A percentile compares a stretch with the other conserved stretches of the same genome.
These are phyloP conservation scores for Xylariomycetidae sp. DNA, from an alignment of 2,329 filamentous ascomycete genomes.

Conservation along the genomic window DNA sequence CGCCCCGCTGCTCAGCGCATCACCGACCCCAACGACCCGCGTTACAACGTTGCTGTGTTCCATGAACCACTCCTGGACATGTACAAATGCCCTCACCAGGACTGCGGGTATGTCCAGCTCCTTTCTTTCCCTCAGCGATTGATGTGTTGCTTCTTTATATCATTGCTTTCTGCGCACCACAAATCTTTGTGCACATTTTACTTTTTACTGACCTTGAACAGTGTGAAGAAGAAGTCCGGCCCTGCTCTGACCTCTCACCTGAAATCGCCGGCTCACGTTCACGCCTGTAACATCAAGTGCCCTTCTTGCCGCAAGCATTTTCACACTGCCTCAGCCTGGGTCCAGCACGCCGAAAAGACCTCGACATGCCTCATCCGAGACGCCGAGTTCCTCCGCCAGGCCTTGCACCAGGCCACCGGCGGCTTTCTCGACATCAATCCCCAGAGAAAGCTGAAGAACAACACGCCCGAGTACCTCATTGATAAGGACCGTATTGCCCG, in stretches of 20 bases:
- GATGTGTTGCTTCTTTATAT: not conserved
- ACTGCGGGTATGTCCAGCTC: conserved; percentile 41
- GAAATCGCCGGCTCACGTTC: conserved; percentile 33
- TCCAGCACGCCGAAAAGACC: conserved; percentile 41
- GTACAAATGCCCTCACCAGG: conserved; percentile 51
- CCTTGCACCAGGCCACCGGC: conserved; percentile 34
- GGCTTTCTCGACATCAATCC: conserved; percentile 31
- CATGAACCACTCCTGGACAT: conserved; percentile 33
- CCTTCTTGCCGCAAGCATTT: conserved; percentile 38
- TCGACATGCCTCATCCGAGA: conserved; percentile 37
- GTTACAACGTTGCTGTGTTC: conserved; percentile 44
- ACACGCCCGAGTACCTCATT: not conserved
- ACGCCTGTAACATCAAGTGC: conserved; percentile 29
- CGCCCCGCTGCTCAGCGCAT: conserved; percentile 11
- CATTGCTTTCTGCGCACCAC: no score
- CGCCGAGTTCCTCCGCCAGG: conserved; percentile 31
- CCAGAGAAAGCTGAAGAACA: conserved; percentile 26
- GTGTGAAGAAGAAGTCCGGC: conserved; percentile 33
- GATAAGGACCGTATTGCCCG: not conserved
- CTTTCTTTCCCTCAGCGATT: not conserved
- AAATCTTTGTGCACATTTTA: not conserved
- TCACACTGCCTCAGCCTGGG: conserved; percentile 34
- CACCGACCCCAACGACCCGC: conserved; percentile 39
- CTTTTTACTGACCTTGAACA: conserved; percentile 18
- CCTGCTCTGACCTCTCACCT: conserved; percentile 36